Evolutionary conservation across 192 early-diverging fungal species (phyloP), one percentile per base, ranked within the genome.

Genomic region (Podila verticillata): DNA sequence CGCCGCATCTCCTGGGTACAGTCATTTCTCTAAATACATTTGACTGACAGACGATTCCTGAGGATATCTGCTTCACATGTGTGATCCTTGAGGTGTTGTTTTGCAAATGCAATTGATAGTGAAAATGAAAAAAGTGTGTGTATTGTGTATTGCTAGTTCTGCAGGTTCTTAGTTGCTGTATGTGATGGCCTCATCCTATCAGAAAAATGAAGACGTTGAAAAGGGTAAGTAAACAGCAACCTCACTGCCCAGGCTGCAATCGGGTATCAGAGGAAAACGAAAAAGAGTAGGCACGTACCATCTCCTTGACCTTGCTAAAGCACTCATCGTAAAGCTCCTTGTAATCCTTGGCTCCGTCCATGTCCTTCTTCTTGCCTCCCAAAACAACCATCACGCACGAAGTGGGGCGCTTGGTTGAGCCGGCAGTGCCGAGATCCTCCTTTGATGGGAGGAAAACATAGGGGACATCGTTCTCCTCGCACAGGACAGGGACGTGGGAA

Each of bases 391-490:
- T 95, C 51, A 98, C 85, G 72, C 90, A 92, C 61, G 91, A 93
- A 2, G 97, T 98, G 24, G 98, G 97, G 73, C 98, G 92, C 89
- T 98, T 98, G 26, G 98, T 98, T 28, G 94, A 87, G 80, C 93
- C 92, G 32, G 96, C 93, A 34, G 91, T 91, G 65, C 98, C 98
- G 12, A 99, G 92, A 69, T 98, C 95, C 84, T 95, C 93, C 88
- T 96, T 96, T 29, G 96, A 95, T 7, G 96, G 92, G n/a, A 98
- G 91, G 84, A 96, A 99, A 62, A 97, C 86, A 71, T 98, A 99
- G 31, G 97, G 96, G 32, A 99, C 94, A 73, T 93, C 86, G 81
- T 91, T 85, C 70, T 99, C 98, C 84, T 99, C 98, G 88, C 98
- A 99, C 39, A 99, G 84, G 44, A 99, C 93, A 39, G 98, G 98